Base-by-base conservation (phyloP, 805 yeast species). In the Saccharomyces mikatae region DNA sequence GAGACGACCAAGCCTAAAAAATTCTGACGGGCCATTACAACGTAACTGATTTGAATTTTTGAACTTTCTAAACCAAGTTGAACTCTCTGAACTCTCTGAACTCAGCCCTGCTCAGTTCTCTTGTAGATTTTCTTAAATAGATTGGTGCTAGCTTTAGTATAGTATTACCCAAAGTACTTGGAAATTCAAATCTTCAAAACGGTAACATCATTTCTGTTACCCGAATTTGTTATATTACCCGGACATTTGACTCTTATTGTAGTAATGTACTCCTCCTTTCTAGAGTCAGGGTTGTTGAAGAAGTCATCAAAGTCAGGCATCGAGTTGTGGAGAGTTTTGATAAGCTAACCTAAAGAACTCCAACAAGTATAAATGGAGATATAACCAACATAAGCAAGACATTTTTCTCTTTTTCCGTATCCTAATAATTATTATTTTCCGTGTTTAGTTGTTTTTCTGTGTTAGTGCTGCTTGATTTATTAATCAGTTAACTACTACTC, bases 1-100 rank as follows among this genome's bases (percentile, higher is more conserved):
- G 97, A 89, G 31, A 90, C 84, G 62, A 92, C 98, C 71, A 89
- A 83, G 48, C 99, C 99, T 49, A 89, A 74, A 66, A 91, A 89
- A 67, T 89, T 88, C 65, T 89, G 96, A 73, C 90, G 83, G 51
- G 95, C 92, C 96, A 89, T 89, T 13, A 50, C 60, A 28, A 41
- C 27, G 11, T 24, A 21, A 6, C 21, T 32, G 9, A 5, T 4
- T 9, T 32, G 21, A n/a, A n/a, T n/a, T 32, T 14, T 32, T 32
- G 41, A 17, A 36, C 2, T 17, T 17, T 36, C 24, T 9, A n/a
- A 32, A 8, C 21, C 41, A n/a, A n/a, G 8, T 32, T n/a, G 24
- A 36, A 17, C 44, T 36, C 24, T 17, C 11, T 6, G 44, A 36
- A 17, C 24, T 36, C 24, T 3, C 44, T 8, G 44, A 36, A 17